Conservation (phyloP, 2,329 filamentous ascomycete genomes). For the Diaporthe destruens region DNA sequence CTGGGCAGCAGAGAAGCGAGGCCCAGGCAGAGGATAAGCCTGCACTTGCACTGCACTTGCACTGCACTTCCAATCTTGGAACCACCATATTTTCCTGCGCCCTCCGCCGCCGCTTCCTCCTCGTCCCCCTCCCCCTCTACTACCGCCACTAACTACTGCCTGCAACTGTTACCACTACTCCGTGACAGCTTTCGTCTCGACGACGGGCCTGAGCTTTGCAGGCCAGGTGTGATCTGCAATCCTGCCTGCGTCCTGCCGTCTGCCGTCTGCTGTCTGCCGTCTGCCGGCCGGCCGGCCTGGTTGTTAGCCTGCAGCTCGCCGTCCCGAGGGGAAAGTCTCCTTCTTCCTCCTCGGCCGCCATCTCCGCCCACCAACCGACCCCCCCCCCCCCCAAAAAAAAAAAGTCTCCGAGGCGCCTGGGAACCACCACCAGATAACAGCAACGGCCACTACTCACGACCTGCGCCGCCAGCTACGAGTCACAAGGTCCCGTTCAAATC, state of each 20-base stretch:
- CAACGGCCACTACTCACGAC: slow-evolving; percentile 7
- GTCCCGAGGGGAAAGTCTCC: slow-evolving; percentile 17
- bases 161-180: neutral
- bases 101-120: neutral
- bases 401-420: no score
- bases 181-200: no score
- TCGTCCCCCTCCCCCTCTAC: neutral
- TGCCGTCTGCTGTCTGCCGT: slow-evolving; percentile 17
- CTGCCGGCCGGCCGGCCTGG: slow-evolving; percentile 20
- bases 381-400: no score
- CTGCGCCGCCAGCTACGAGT: slow-evolving; percentile 16
- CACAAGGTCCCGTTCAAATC: slow-evolving; percentile 24
- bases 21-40: slow-evolving; percentile 10
- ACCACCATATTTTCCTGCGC: neutral
- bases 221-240: neutral
- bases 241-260: slow-evolving; percentile 11
- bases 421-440: slow-evolving; percentile 14
- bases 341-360: neutral
- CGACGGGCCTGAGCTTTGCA: neutral
- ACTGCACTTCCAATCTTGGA: slow-evolving; percentile 12
- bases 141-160: no score
- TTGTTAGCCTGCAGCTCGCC: slow-evolving; percentile 31
- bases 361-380: neutral
- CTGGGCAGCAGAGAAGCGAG: slow-evolving; percentile 21
- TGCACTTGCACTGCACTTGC: no score